These are phyloP conservation scores for Trichosporon asahii DNA, from an alignment of 1,284 basidiomycete species.

Conservation along the genomic window DNA sequence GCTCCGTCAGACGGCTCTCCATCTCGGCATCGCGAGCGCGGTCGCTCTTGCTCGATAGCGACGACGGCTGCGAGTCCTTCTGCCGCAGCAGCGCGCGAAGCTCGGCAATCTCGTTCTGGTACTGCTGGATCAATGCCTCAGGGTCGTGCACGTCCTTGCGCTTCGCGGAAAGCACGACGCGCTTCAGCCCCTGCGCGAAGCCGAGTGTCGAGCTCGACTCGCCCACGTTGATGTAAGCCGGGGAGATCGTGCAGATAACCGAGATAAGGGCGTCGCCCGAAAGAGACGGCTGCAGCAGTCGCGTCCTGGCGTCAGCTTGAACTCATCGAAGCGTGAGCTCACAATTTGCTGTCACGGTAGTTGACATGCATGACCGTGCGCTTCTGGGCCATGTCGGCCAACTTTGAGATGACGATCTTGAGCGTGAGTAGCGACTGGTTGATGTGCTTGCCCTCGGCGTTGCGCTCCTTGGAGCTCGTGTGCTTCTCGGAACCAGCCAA, in stretches of 20 bases:
- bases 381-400: slow-evolving; percentile 79
- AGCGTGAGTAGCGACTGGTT: slow-evolving; percentile 66
- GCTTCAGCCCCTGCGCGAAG: slow-evolving; percentile 64
- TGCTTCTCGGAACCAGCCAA: slow-evolving; percentile 96
- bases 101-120: slow-evolving; percentile 84
- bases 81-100: slow-evolving; percentile 54
- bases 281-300: slow-evolving; percentile 89
- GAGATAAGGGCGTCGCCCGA: slow-evolving; percentile 93
- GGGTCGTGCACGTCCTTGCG: slow-evolving; percentile 92
- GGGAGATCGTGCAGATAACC: slow-evolving; percentile 93
- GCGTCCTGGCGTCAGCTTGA: slow-evolving; percentile 59
- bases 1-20: slow-evolving; percentile 72
- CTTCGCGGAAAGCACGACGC: slow-evolving; percentile 70
- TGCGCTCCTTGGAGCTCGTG: slow-evolving; percentile 86
- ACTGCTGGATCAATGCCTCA: slow-evolving; percentile 79
- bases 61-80: slow-evolving; percentile 57
- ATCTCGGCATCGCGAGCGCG: slow-evolving; percentile 63
- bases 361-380: slow-evolving; percentile 84
- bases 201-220: slow-evolving; percentile 79
- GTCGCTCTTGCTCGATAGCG: slow-evolving; percentile 55
- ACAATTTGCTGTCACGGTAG: slow-evolving; percentile 85
- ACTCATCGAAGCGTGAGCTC: background rate
- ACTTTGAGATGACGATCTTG: slow-evolving; percentile 80
- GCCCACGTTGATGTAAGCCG: slow-evolving; percentile 63
- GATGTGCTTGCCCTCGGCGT: slow-evolving; percentile 88